Evolutionary conservation across 306 rosid genomes (phyloP).

Genomic region (Cucurbita maxima): DNA sequence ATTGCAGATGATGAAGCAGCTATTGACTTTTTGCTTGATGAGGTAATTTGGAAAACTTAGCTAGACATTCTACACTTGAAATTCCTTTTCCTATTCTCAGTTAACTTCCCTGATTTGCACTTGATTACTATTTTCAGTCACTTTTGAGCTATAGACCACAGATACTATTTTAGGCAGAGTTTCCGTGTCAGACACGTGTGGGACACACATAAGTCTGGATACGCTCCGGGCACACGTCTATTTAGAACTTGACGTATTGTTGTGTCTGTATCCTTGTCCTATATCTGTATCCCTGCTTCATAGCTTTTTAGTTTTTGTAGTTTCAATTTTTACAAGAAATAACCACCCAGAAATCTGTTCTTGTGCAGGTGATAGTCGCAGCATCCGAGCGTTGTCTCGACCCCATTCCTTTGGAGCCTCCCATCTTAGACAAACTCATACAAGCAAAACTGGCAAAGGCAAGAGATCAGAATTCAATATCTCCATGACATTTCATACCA

Average conservation of each 20-base stretch:
- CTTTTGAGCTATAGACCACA: not conserved
- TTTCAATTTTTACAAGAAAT: not conserved
- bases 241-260: no score
- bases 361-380: conserved; percentile 70
- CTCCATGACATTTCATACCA: conserved; percentile 18
- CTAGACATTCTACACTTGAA: not conserved
- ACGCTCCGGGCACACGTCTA: no score
- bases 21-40: conserved; percentile 79
- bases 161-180: no score
- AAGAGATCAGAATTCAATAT: conserved; percentile 26
- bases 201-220: no score
- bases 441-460: conserved; percentile 62
- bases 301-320: no score
- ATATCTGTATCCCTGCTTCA: no score
- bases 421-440: conserved; percentile 77
- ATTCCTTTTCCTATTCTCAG: not conserved
- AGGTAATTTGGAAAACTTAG: conserved; percentile 30
- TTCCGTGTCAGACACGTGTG: no score
- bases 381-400: conserved; percentile 89
- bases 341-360: not conserved
- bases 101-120: not conserved
- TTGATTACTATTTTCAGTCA: not conserved
- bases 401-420: conserved; percentile 68
- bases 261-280: no score
- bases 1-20: conserved; percentile 80